These are phyloP conservation scores for Metschnikowia noctiluminum DNA, from an alignment of 805 yeast species.

Conservation along the genomic window DNA sequence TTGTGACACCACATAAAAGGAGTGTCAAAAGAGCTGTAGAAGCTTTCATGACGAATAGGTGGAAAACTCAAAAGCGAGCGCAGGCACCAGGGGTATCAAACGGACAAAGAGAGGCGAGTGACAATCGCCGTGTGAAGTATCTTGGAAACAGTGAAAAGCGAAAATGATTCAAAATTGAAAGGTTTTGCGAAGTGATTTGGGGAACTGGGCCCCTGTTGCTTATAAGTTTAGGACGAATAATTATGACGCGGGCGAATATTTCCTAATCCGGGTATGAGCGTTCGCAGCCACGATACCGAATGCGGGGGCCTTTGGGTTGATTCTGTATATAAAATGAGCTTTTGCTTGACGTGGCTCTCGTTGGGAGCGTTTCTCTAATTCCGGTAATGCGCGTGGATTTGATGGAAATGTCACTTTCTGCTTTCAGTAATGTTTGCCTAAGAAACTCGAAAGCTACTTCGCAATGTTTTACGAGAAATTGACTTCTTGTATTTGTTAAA, in stretches of 20 bases:
- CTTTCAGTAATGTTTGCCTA: background rate
- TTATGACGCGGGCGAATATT: background rate
- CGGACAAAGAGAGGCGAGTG: background rate
- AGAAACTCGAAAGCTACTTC: no score
- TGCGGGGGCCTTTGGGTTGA: background rate
- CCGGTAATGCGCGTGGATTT: background rate
- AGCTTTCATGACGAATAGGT: slow-evolving; percentile 1
- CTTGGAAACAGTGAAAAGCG: no score
- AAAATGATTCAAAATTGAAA: no score
- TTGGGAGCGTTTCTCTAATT: background rate
- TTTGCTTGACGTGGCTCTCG: background rate
- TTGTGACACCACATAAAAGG: slow-evolving; percentile 2
- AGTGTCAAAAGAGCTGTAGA: slow-evolving; percentile 6
- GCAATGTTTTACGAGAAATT: no score
- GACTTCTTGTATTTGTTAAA: background rate
- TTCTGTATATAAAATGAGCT: background rate
- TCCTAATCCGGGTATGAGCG: slow-evolving; percentile 15
- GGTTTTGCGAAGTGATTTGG: background rate
- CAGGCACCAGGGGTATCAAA: background rate
- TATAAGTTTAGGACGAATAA: slow-evolving; percentile 7
- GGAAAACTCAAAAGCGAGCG: background rate
- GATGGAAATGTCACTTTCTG: background rate
- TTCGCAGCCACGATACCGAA: slow-evolving; percentile 19
- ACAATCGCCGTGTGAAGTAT: background rate
- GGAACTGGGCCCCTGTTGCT: background rate